Evolutionary conservation across 2,329 filamentous ascomycete species (phyloP), one percentile per base, ranked within the genome.

Genomic region (Alternaria sp.): DNA sequence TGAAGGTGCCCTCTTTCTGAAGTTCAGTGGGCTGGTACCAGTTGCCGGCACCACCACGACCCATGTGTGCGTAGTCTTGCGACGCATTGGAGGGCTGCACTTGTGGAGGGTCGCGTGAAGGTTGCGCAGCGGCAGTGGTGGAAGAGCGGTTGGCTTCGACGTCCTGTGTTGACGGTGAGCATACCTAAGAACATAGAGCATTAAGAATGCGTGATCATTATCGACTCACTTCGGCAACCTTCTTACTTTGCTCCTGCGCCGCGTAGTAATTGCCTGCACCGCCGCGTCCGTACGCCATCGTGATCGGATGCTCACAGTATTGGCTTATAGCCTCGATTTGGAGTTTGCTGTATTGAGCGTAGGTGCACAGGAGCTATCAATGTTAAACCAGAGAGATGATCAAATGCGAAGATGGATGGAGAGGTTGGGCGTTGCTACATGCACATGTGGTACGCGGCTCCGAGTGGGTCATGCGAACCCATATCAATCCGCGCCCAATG

Each of bases 41-140:
- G 71, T 85, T 84, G 4, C 83, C 83, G 5, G 80, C 79, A 43
- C 83, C 83, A 44, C 83, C 83, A 44, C 83, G 77, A 36, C 82
- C 82, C 54, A 74, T 80, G 65, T 83, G 80, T 6, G 81, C 80
- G 67, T 83, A 83, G 57, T 81, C 75, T 66, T 78, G 77, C 10
- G 68, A 50, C n/a, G 65, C 49, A 21, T 57, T 74, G 47, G 69
- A 59, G 40, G 70, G 61, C 26, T 66, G 64, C 49, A 62, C 46
- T 19, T 65, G 47, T 10, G 67, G 32, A 23, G 67, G 57, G 44
- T 73, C 58, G 17, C 62, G 46, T 49, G 61, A 26, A 12, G 60
- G 8, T 17, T 63, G 51, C 44, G 63, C 43, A 26, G 63, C 40
- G 47, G 71, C 26, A 30, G 28, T 30, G 46, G 71, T 61, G 28